Evolutionary conservation across 2,329 filamentous ascomycete species (phyloP).

Genomic region (Calycina herbarum): DNA sequence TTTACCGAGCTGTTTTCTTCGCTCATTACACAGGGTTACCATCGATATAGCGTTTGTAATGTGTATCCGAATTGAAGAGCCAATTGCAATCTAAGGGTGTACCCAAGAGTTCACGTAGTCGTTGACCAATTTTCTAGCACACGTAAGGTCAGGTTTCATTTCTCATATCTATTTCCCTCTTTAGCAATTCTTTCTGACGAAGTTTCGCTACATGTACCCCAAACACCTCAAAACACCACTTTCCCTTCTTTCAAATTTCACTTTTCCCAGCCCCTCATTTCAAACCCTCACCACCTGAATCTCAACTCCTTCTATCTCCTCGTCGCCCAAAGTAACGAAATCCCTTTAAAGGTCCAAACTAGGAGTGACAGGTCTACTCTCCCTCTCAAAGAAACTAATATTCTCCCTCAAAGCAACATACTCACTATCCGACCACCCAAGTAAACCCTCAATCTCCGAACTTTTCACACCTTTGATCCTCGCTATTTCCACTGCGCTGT

Average conservation of each 20-base stretch:
- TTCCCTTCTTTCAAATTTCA: not conserved
- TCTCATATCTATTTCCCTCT: not conserved
- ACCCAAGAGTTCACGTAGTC: not conserved
- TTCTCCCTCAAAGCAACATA: slow-evolving; percentile 90
- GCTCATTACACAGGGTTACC: not conserved
- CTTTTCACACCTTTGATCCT: slow-evolving; percentile 84
- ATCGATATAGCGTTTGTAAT: slow-evolving; percentile 4
- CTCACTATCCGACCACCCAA: slow-evolving; percentile 93
- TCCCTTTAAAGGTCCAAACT: slow-evolving; percentile 24
- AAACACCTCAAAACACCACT: not conserved
- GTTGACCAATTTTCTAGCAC: not conserved
- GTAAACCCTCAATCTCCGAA: slow-evolving; percentile 71
- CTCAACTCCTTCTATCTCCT: too few relatives aligned
- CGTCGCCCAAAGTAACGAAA: not conserved
- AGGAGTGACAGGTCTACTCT: slow-evolving; percentile 36
- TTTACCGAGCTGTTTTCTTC: slow-evolving; percentile 4
- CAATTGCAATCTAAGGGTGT: too few relatives aligned
- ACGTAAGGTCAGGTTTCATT: not conserved
- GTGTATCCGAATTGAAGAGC: not conserved
- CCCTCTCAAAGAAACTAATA: slow-evolving; percentile 61
- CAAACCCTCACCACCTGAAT: not conserved
- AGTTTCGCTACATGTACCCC: not conserved
- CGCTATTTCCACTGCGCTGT: slow-evolving; percentile 79
- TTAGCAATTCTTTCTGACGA: not conserved
- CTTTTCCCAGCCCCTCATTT: not conserved